phyloP scores from a whole-genome alignment of 768 basidiomycete species.

The Coprinopsis strossmayeri region DNA sequence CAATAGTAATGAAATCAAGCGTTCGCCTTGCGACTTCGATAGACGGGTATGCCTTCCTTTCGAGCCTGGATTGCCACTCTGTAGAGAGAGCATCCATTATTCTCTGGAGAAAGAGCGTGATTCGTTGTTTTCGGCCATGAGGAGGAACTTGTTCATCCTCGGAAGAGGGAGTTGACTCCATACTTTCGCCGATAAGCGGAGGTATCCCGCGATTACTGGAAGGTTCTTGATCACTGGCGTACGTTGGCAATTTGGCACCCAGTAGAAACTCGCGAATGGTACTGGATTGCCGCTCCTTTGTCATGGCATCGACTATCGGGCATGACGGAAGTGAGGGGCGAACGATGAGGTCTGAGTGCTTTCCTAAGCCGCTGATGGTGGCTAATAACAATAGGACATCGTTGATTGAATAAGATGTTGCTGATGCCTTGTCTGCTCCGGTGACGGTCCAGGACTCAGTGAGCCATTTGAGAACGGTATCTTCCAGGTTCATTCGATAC shows the following conservation, averaged over 20 bases:
- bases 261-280: conserved; percentile 70
- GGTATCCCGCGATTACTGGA: too few relatives aligned
- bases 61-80: conserved; percentile 38
- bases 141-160: conserved; percentile 35
- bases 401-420: conserved; percentile 43
- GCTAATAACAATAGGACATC: conserved; percentile 64
- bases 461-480: conserved; percentile 81
- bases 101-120: conserved; percentile 59
- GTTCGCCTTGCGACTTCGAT: conserved; percentile 60
- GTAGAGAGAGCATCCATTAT: conserved; percentile 43
- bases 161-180: neutral
- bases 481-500: conserved; percentile 81
- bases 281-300: conserved; percentile 49
- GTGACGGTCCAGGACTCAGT: conserved; percentile 58
- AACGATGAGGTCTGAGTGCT: conserved; percentile 37
- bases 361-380: conserved; percentile 52
- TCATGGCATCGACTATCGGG: conserved; percentile 50
- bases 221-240: conserved; percentile 3
- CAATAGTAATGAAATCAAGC: conserved; percentile 62
- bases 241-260: conserved; percentile 52
- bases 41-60: conserved; percentile 33
- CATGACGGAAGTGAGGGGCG: conserved; percentile 64
- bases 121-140: conserved; percentile 50
- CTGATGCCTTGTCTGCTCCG: conserved; percentile 24
- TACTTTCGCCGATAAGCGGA: too few relatives aligned